Conservation (phyloP, 139 green algal species). For the Eudorina sp. region DNA sequence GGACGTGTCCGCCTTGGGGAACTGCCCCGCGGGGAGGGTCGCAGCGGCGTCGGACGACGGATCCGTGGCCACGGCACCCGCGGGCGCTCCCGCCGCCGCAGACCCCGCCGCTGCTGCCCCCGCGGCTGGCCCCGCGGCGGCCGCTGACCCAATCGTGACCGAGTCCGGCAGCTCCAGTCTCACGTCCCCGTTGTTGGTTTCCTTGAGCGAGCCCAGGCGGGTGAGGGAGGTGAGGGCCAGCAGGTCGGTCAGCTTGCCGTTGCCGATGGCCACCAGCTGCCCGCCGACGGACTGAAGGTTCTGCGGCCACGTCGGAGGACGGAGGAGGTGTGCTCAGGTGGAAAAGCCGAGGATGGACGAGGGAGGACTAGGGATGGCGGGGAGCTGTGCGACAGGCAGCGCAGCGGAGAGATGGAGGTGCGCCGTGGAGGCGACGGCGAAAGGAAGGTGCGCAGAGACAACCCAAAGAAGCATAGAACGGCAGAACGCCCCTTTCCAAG, state of each 20-base stretch:
- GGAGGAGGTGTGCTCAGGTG: too few relatives aligned
- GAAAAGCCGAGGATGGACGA: too few relatives aligned
- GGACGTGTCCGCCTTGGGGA: not conserved
- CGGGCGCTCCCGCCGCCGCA: not conserved
- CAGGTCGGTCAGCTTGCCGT: slow-evolving; percentile 30
- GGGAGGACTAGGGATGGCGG: too few relatives aligned
- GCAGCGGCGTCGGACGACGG: too few relatives aligned
- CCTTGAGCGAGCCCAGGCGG: not conserved
- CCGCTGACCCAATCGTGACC: not conserved
- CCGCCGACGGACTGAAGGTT: slow-evolving; percentile 6
- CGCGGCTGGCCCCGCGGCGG: not conserved
- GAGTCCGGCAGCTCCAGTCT: slow-evolving; percentile 19
- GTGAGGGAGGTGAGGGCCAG: slow-evolving; percentile 5
- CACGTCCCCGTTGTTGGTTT: slow-evolving; percentile 40
- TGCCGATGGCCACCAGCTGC: slow-evolving; percentile 36
- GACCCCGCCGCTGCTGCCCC: not conserved
- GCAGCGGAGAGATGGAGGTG: too few relatives aligned
- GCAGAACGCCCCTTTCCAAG: too few relatives aligned
- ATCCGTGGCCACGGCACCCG: not conserved
- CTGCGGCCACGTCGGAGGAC: too few relatives aligned
- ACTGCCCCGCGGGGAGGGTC: not conserved
- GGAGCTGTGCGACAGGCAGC: too few relatives aligned
- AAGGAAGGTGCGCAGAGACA: too few relatives aligned
- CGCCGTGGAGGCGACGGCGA: too few relatives aligned
- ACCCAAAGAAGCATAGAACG: too few relatives aligned